Conservation (phyloP, 306 rosid genomes). For the Sesbania bispinosa region DNA sequence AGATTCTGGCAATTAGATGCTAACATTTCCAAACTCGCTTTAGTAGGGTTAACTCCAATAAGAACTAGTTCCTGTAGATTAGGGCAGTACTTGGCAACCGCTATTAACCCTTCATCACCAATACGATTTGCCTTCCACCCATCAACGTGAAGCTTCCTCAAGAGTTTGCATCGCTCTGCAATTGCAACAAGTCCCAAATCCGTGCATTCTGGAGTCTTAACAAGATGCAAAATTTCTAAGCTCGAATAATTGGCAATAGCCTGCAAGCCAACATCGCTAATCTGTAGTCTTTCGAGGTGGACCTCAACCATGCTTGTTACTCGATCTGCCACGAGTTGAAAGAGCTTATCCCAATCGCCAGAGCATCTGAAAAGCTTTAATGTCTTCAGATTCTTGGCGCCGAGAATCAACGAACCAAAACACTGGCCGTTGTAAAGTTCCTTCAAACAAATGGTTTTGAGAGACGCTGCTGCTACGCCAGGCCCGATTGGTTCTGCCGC, state of each 20-base stretch:
- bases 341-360: slow-evolving; percentile 93
- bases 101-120: slow-evolving; percentile 81
- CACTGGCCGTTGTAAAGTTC: slow-evolving; percentile 91
- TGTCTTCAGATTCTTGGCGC: slow-evolving; percentile 73
- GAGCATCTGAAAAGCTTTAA: slow-evolving; percentile 87
- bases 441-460: slow-evolving; percentile 71
- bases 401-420: slow-evolving; percentile 78
- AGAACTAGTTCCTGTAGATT: slow-evolving; percentile 87
- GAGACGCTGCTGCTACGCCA: slow-evolving; percentile 59
- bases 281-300: slow-evolving; percentile 82
- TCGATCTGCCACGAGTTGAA: slow-evolving; percentile 43
- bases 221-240: slow-evolving; percentile 81
- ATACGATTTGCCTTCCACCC: slow-evolving; percentile 94
- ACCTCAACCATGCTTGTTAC: slow-evolving; percentile 57
- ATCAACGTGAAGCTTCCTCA: slow-evolving; percentile 92
- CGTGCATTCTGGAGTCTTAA: slow-evolving; percentile 86
- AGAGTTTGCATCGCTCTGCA: slow-evolving; percentile 73
- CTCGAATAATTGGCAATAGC: slow-evolving; percentile 62
- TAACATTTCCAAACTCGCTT: slow-evolving; percentile 67
- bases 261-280: slow-evolving; percentile 61
- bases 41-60: slow-evolving; percentile 88
- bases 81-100: slow-evolving; percentile 73
- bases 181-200: slow-evolving; percentile 64
- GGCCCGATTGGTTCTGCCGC: slow-evolving; percentile 76
- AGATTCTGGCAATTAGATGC: slow-evolving; percentile 81